phyloP scores from a whole-genome alignment of 768 basidiomycete species.

The Mycena polygramma region DNA sequence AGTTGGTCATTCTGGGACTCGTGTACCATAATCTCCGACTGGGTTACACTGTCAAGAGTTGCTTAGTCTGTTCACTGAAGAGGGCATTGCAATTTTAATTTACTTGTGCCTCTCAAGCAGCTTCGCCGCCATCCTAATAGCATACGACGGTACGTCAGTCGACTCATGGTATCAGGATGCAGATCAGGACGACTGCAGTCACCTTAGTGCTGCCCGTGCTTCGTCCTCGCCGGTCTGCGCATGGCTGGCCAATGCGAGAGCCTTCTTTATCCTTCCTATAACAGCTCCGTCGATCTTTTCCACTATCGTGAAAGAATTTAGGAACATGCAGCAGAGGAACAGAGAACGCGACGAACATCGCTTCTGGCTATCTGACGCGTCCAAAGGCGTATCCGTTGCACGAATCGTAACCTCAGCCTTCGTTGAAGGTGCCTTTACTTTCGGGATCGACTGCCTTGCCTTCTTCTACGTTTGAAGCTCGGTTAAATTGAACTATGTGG shows the following conservation, averaged over 20 bases:
- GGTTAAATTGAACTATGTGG: too few relatives aligned
- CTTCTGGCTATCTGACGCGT: slow-evolving; percentile 24
- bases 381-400: slow-evolving; percentile 33
- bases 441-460: slow-evolving; percentile 13
- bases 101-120: slow-evolving; percentile 44
- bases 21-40: slow-evolving; percentile 45
- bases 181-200: not conserved
- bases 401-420: slow-evolving; percentile 37
- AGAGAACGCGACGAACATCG: slow-evolving; percentile 21
- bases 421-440: slow-evolving; percentile 24
- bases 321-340: not conserved
- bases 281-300: slow-evolving; percentile 35
- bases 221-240: slow-evolving; percentile 40
- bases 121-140: slow-evolving; percentile 41
- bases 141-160: not conserved
- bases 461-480: slow-evolving; percentile 5
- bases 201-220: slow-evolving; percentile 42
- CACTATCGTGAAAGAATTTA: slow-evolving; percentile 5
- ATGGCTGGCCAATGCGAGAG: slow-evolving; percentile 39
- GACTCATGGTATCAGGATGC: not conserved
- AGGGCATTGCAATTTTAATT: not conserved
- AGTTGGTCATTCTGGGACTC: slow-evolving; percentile 43
- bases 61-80: not conserved
- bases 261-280: slow-evolving; percentile 36
- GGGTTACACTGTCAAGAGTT: slow-evolving; percentile 45